Conservation (phyloP, 208 protist species). For the Acanthamoeba lenticulata region DNA sequence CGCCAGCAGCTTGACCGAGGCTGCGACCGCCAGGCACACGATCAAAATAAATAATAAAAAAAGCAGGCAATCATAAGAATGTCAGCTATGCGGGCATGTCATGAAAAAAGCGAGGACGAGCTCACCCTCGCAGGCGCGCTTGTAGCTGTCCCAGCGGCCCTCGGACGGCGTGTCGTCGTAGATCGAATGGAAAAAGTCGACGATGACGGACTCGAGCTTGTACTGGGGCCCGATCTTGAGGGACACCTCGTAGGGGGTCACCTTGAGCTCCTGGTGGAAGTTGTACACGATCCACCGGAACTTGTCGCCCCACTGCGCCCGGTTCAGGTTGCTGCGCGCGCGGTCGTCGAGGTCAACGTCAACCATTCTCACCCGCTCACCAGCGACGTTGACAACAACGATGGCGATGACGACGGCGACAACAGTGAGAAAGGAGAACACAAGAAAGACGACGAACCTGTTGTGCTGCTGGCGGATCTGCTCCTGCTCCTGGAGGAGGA, state of each 20-base stretch:
- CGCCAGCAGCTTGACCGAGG: not conserved
- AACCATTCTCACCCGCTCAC: too few species aligned
- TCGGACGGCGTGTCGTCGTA: conserved; percentile 33
- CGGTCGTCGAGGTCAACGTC: not conserved
- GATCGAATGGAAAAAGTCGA: conserved; percentile 38
- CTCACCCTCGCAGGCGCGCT: not conserved
- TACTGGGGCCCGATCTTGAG: conserved; percentile 25
- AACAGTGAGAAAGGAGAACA: not conserved
- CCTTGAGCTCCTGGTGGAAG: conserved; percentile 53
- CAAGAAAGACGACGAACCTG: not conserved
- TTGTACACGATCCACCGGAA: conserved; percentile 48
- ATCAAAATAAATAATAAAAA: too few species aligned
- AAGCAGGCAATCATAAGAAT: too few species aligned
- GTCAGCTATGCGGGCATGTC: too few species aligned
- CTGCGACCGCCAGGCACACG: not conserved
- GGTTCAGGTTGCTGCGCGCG: not conserved
- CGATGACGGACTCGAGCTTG: conserved; percentile 33
- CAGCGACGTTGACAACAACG: not conserved
- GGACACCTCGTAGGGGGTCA: conserved; percentile 42
- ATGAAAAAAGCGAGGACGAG: too few species aligned
- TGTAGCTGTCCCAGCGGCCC: conserved; percentile 27
- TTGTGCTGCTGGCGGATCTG: conserved; percentile 27
- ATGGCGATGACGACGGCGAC: not conserved
- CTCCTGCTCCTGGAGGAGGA: conserved; percentile 36
- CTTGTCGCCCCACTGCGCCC: conserved; percentile 43